A percentile compares a stretch with the other conserved stretches of the same genome.
Evolutionary conservation across 2,329 filamentous ascomycete genomes (phyloP).

Genomic region (Aspergillus sp.): DNA sequence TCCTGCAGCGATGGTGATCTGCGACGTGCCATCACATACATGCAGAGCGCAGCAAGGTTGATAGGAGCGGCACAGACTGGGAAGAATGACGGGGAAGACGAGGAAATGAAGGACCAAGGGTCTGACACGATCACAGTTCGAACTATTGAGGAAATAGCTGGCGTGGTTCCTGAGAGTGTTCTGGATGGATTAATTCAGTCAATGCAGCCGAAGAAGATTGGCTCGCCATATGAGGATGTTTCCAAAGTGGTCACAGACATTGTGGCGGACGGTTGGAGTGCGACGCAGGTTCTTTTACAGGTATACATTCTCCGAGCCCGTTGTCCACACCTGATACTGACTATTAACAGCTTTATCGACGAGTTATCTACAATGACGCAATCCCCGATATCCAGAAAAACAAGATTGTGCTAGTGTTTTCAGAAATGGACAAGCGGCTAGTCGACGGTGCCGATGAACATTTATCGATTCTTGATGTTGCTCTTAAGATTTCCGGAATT

Average conservation of each 20-base stretch:
- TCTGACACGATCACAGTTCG: conserved; percentile 65
- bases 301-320: conserved; percentile 44
- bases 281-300: conserved; percentile 80
- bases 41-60: conserved; percentile 90
- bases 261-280: conserved; percentile 96
- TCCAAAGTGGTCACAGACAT: conserved; percentile 82
- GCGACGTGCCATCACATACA: conserved; percentile 90
- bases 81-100: conserved; percentile 51
- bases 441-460: conserved; percentile 97
- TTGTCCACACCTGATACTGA: conserved; percentile 10
- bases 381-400: conserved; percentile 86
- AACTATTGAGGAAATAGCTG: conserved; percentile 91
- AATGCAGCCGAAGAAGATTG: conserved; percentile 69
- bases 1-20: conserved; percentile 90
- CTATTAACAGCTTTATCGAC: conserved; percentile 60
- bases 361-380: conserved; percentile 78
- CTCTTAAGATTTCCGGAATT: conserved; percentile 76
- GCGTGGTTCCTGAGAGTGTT: conserved; percentile 78
- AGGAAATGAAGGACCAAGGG: conserved; percentile 60
- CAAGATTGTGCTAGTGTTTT: conserved; percentile 84
- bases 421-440: conserved; percentile 88
- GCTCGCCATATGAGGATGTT: conserved; percentile 69
- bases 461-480: conserved; percentile 81
- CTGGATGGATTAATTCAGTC: conserved; percentile 70
- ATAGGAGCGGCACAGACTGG: conserved; percentile 64